Conservation (phyloP, 352 stramenopile genomes). For the Phytophthora hibernalis region DNA sequence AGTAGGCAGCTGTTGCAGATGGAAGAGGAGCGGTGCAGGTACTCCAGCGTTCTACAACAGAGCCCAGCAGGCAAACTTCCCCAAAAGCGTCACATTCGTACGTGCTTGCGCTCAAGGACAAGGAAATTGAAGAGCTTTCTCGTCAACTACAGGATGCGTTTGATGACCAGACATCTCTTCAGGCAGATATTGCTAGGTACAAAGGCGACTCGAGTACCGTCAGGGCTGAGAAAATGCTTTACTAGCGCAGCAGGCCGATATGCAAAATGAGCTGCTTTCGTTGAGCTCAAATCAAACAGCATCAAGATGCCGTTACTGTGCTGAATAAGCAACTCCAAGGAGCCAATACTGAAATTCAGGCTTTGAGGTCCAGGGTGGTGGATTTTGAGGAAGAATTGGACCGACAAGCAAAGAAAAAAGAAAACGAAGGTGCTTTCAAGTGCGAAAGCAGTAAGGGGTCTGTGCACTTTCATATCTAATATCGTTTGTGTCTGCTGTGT, state of each 20-base stretch:
- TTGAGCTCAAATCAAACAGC: constrained; percentile 16
- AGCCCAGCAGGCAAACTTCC: constrained; percentile 42
- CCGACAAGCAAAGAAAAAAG: constrained; percentile 41
- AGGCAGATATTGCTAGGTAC: constrained; percentile 8
- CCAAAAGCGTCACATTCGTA: constrained; percentile 39
- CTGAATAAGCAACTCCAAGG: constrained; percentile 34
- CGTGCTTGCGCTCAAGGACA: constrained; percentile 66
- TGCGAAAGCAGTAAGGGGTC: not conserved
- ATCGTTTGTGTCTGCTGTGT: constrained; percentile 1
- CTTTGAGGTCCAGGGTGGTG: constrained; percentile 36
- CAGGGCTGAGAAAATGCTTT: constrained; percentile 26
- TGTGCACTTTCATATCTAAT: constrained; percentile 5
- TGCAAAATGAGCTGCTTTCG: constrained; percentile 4
- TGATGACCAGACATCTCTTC: constrained; percentile 10
- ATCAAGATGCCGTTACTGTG: constrained; percentile 14
- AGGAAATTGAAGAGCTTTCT: constrained; percentile 43
- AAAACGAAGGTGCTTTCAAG: constrained; percentile 41
- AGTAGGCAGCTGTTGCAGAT: constrained; percentile 49
- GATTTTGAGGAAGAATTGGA: constrained; percentile 59
- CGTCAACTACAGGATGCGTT: constrained; percentile 20
- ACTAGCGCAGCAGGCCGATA: not conserved
- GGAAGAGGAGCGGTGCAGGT: constrained; percentile 63
- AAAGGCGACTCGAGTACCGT: constrained; percentile 9
- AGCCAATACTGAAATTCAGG: constrained; percentile 28
- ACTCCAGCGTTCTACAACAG: constrained; percentile 48